Evolutionary conservation across 805 yeast species (phyloP).

Genomic region (Maudiozyma serrabonitensis): DNA sequence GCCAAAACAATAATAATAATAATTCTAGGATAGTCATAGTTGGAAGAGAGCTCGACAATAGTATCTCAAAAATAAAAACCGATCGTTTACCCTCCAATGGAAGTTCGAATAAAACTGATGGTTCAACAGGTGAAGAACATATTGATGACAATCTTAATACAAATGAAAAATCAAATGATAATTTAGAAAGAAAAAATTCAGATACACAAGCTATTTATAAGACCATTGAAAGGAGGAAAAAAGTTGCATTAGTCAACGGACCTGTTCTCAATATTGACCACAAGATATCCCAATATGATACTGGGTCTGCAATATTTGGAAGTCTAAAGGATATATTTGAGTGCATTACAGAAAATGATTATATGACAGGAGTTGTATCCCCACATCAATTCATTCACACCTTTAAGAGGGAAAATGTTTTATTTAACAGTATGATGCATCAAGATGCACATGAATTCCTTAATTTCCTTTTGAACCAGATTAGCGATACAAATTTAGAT

Average conservation of each 20-base stretch:
- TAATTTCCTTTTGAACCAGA: conserved; percentile 74
- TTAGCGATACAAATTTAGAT: conserved; percentile 36
- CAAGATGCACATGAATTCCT: conserved; percentile 97
- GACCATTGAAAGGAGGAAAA: conserved; percentile 63
- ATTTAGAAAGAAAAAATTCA: neutral
- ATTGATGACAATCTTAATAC: neutral
- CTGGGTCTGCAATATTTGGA: conserved; percentile 38
- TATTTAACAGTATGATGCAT: conserved; percentile 87
- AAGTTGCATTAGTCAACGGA: conserved; percentile 69
- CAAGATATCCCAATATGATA: conserved; percentile 29
- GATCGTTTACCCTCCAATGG: neutral
- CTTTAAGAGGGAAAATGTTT: conserved; percentile 70
- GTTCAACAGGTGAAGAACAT: neutral
- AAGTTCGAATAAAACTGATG: neutral
- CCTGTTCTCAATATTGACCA: conserved; percentile 78
- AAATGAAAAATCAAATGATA: neutral
- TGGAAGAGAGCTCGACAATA: conserved; percentile 1
- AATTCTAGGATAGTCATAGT: neutral
- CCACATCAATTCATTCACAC: conserved; percentile 67
- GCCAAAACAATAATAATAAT: neutral
- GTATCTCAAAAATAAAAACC: neutral
- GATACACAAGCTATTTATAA: neutral
- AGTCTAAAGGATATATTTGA: conserved; percentile 82
- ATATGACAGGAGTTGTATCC: conserved; percentile 73
- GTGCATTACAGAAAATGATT: conserved; percentile 58